Base-by-base conservation (phyloP, 2,329 filamentous ascomycete genomes). In the Cercospora citrullina region DNA sequence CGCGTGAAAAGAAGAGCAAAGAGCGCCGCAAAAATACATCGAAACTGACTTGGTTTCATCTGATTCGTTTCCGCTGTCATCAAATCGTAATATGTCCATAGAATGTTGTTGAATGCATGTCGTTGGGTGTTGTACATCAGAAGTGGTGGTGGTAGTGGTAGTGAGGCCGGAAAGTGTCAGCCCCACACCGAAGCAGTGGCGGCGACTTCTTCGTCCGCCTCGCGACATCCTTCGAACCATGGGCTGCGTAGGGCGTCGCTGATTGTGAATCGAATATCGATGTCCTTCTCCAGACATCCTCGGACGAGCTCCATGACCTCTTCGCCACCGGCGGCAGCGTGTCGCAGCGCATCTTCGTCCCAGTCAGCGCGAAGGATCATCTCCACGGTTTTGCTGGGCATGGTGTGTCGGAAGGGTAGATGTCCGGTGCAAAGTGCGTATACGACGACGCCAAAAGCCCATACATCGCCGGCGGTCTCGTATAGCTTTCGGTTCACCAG, bases 391-490 rank as follows among this genome's bases (percentile, higher is more conserved):
- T 85, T 86, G 58, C 86, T 84, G 57, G 86, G 81, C 70, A 90
- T 86, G 0, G 83, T 77, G 72, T 89, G 86, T 60, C 86, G 84
- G 78, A 90, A 91, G 0, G 89, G 89, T 5, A 89, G 81, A 5
- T 83, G 83, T 16, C 87, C 88, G 0, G 87, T 87, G 26, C 89
- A 78, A 26, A 90, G 79, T 1, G 87, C 83, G 73, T 86, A 90
- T 3, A 89, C 80, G 10, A 89, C 85, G 8, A 90, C 87, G 4
- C 89, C 89, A 72, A 87, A 89, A 2, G 89, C 88, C 89, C 89
- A 91, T 2, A 90, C 83, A 74, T 91, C 89, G 23, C 88, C 87
- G 1, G 85, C 84, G 1, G 87, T 79, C n/a, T 81, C 81, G 72
- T 81, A 84, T 12, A 84, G 74, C 4, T 81, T 78, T 8, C 77